Evolutionary conservation across 2,329 filamentous ascomycete species (phyloP).

Genomic region (Arachnomyces sp.): DNA sequence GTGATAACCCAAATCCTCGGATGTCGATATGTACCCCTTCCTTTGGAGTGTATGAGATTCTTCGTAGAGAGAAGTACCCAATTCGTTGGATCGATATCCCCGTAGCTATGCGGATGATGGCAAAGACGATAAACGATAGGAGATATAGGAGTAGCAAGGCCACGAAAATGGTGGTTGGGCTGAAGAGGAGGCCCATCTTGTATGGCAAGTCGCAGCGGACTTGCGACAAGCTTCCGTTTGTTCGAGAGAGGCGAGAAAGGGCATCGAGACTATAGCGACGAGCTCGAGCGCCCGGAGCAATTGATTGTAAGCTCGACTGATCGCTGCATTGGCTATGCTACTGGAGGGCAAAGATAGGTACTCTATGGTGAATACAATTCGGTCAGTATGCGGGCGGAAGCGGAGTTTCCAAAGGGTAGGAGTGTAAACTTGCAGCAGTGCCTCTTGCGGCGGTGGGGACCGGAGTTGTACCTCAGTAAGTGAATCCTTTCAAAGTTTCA

Average conservation of each 20-base stretch:
- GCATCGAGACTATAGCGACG: conserved; percentile 10
- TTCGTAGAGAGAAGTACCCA: conserved; percentile 83
- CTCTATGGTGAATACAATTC: too few species aligned
- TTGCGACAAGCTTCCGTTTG: conserved; percentile 9
- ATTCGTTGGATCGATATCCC: conserved; percentile 93
- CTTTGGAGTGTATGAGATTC: conserved; percentile 79
- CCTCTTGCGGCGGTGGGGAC: too few species aligned
- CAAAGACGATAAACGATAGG: conserved; percentile 85
- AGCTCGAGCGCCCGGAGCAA: conserved; percentile 5
- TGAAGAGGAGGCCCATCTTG: conserved; percentile 26
- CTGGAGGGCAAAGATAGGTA: too few species aligned
- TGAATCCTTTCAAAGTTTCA: too few species aligned
- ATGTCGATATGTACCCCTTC: conserved; percentile 88
- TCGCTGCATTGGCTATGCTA: too few species aligned
- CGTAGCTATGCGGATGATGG: conserved; percentile 82
- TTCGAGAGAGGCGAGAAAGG: conserved; percentile 6
- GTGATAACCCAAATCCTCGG: conserved; percentile 72
- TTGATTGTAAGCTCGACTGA: too few species aligned
- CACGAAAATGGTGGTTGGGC: conserved; percentile 76
- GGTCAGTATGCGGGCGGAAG: too few species aligned
- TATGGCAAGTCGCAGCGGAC: conserved; percentile 2
- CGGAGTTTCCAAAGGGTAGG: too few species aligned
- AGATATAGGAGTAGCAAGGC: conserved; percentile 80
- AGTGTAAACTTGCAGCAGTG: too few species aligned
- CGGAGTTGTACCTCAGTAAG: too few species aligned